Base-by-base conservation (phyloP, 768 basidiomycete genomes). In the Podaxis sp. region DNA sequence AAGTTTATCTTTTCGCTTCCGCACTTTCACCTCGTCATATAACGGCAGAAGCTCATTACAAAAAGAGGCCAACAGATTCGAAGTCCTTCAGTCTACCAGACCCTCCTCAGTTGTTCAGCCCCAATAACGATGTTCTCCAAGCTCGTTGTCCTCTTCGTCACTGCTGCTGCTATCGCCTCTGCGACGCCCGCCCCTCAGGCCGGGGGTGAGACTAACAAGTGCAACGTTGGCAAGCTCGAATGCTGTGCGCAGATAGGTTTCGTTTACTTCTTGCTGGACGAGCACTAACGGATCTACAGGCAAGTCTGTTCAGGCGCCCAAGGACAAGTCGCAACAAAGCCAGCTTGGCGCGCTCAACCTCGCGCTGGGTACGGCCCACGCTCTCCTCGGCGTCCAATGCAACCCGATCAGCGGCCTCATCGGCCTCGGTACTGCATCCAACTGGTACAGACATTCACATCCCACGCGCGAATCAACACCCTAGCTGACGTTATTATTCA, bases 401-500 rank as follows among this genome's bases (percentile, higher is more conserved):
- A 67, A 55, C 52, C 68, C 69, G 0, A 59, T 71, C 64, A 67
- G 58, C 17, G 68, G 15, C n/a, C 15, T 57, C 38, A 67, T 68
- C 38, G 70, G 67, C 30, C 46, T 58, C 30, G 66, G 61, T 26
- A 65, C 64, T 44, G 68, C 61, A 39, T 55, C 62, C 12, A 69
- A 64, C 59, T 70, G 63, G 65, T 68, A 19, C 17, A 12, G 8
- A 13, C 24, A 4, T 6, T 39, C 22, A 53, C 38, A 19, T 49
- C 48, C 33, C 51, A 4, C 13, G 36, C 2, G 30, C 36, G 11
- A 4, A 26, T 19, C 2, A 33, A 48, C 22, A 36, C 30, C n/a
- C 8, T 19, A 17, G 44, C 24, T 36, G 17, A 44, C 38, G 58
- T 49, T 42, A 33, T 17, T 39, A n/a, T 19, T 59, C 52, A 67